Base-by-base conservation (phyloP, 331 rosid species). In the Acacia pycnantha region DNA sequence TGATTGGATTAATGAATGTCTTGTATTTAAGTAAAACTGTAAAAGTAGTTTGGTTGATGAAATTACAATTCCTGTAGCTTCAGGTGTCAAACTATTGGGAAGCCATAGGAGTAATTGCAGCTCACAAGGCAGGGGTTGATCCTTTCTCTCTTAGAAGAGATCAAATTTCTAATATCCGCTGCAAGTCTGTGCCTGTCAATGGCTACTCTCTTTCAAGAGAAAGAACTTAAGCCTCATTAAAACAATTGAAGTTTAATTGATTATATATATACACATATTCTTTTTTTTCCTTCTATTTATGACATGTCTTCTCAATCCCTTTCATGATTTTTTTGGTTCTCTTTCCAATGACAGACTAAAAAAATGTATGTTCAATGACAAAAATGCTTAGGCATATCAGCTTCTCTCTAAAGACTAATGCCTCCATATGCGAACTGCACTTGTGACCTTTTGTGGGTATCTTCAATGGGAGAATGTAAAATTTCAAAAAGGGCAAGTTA, bases 21-120 rank as follows among this genome's bases (percentile, higher is more conserved):
- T 73, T 53, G 16, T 15, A 10, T 12, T 62, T 21, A 70, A 71
- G 74, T 82, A 48, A 54, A 73, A 66, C 53, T 71, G 74, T 82
- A 41, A 70, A 73, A 66, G 64, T 71, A 70, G 69, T 61, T 84
- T 76, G 61, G 74, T 73, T 82, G 76, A 87, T 73, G 70, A 68
- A 85, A 65, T 74, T 37, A 79, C 46, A 6, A 75, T n/a, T 87
- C 69, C 6, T 88, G 86, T 92, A 93, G 98, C 84, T 93, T 37
- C 91, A 88, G 81, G 98, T 95, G 64, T 88, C 98, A 78, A 95
- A 93, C 84, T 95, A 92, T 80, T 93, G 97, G 96, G 98, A 95
- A 84, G 98, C 97, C 51, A 87, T 95, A 54, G 97, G 98, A 78
- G 97, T 95, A 51, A 71, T 93, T 33, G 65, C 65, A 58, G 59